Evolutionary conservation across 108 stramenopile species (phyloP).

Genomic region (Poteriospumella lacustris): DNA sequence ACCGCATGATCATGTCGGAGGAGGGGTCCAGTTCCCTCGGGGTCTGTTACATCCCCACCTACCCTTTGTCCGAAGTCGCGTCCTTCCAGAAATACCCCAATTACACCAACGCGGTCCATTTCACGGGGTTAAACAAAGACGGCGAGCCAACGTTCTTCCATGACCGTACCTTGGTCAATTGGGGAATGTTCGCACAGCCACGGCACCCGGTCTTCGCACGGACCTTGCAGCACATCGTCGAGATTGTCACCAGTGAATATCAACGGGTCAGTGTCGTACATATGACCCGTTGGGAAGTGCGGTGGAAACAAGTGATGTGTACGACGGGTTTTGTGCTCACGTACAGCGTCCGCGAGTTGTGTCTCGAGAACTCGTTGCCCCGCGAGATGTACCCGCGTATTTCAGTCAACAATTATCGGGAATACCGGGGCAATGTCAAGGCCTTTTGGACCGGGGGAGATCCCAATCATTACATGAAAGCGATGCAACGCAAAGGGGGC

Average conservation of each 20-base stretch:
- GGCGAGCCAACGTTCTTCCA: background rate
- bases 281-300: constrained; percentile 2
- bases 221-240: background rate
- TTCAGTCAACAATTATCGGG: background rate
- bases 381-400: background rate
- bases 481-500: constrained; percentile 1
- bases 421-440: constrained; percentile 6
- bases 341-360: background rate
- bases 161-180: constrained; percentile 1
- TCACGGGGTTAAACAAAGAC: background rate
- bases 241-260: background rate
- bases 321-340: constrained; percentile 1
- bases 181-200: background rate
- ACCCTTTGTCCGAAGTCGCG: background rate
- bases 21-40: background rate
- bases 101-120: background rate
- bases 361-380: background rate
- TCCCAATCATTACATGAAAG: constrained; percentile 11
- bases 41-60: background rate
- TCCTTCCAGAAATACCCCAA: background rate
- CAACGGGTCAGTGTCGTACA: background rate
- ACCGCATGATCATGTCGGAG: constrained; percentile 1
- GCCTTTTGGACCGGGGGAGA: constrained; percentile 3
- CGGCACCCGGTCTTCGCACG: background rate
- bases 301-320: constrained; percentile 22